Conservation (phyloP, 176 grass and related monocot species). For the Triticum aestivum region DNA sequence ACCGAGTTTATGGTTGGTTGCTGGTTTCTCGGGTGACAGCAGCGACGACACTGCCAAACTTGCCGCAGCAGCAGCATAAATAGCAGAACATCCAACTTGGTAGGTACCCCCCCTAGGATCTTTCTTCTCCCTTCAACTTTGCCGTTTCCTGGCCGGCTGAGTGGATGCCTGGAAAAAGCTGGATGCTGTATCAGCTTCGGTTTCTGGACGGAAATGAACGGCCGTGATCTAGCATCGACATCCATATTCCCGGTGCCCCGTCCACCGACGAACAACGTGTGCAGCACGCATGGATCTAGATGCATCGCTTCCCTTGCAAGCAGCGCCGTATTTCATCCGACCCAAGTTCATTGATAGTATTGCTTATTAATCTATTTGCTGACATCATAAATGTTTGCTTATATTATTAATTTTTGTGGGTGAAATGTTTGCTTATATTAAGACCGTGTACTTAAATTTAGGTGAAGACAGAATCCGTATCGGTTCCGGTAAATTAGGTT, state of each 20-base stretch:
- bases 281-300: background rate
- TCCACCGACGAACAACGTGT: too few species aligned
- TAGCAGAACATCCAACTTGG: conserved; percentile 5
- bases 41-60: background rate
- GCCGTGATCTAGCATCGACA: background rate
- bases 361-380: background rate
- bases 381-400: too few species aligned
- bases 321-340: background rate
- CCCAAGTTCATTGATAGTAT: background rate
- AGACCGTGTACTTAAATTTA: too few species aligned
- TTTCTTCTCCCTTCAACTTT: background rate
- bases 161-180: background rate
- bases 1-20: background rate
- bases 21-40: background rate
- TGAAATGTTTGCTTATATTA: too few species aligned
- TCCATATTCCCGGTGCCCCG: background rate
- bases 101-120: background rate
- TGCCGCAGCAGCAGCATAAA: background rate
- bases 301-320: background rate
- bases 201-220: background rate
- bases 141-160: too few species aligned
- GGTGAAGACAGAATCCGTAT: too few species aligned
- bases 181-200: background rate
- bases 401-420: too few species aligned
- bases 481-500: too few species aligned